Base-by-base conservation (phyloP, 2,329 filamentous ascomycete species). In the Thielaviopsis ethacetica region DNA sequence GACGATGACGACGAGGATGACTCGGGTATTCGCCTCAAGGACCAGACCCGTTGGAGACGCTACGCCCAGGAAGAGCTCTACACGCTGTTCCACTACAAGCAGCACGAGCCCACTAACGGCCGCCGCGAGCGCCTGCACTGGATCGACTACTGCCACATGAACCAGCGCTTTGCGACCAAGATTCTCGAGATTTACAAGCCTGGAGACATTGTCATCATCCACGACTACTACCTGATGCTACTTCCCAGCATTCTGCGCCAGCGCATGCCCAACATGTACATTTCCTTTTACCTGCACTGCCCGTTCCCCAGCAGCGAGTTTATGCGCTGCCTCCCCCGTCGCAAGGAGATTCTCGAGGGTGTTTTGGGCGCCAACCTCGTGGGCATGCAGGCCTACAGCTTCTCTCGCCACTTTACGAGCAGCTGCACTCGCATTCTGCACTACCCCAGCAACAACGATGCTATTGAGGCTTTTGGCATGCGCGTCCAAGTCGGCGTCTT, bases 291-390 rank as follows among this genome's bases (percentile, higher is more conserved):
- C 75, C 76, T 97, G 53, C 91, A 97, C 71, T 85, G 89, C 53
- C 91, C 91, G 0, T 97, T 97, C 71, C 91, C 91, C 38, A 95
- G 90, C 72, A 95, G 88, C 76, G 93, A 97, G 71, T 96, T 95
- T 68, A 82, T 96, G 69, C 83, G 91, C 54, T 95, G 91, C 69
- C 76, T 96, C 59, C 87, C 88, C 44, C 83, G 88, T 63, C 82
- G 91, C 64, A 95, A 95, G 71, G 90, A 96, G 69, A 79, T 97
- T 12, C 76, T 97, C 15, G 89, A 93, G 65, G 93, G 93, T 54
- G 83, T 95, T 53, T 76, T 97, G 50, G 91, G 91, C 19, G 82
- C 91, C 59, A 96, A 96, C 70, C 84, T 97, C 75, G 82, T 97
- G 63, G 91, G 90, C 0, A 96, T 97, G 73, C 91, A 97, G 71